Evolutionary conservation across 139 green algal genomes (phyloP).

Genomic region (Raphidocelis subcapitata): DNA sequence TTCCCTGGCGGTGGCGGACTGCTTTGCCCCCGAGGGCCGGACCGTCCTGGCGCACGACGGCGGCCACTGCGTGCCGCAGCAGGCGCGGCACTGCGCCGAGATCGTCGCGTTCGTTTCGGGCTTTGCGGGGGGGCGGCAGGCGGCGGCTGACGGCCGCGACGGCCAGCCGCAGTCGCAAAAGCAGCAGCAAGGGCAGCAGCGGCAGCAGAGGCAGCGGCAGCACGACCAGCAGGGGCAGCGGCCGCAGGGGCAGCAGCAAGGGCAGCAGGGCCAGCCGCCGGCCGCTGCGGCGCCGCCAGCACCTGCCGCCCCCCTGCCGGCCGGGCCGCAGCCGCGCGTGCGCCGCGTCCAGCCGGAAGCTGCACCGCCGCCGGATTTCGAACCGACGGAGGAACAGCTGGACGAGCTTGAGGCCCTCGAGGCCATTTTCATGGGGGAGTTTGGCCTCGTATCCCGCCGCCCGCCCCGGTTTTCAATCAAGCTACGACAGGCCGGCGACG

Average conservation of each 20-base stretch:
- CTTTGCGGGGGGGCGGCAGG: constrained; percentile 6
- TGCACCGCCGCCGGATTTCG: too few species aligned
- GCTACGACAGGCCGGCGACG: too few species aligned
- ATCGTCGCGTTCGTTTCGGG: constrained; percentile 13
- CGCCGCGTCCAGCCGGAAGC: too few species aligned
- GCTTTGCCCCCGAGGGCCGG: constrained; percentile 22
- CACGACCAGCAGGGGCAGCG: constrained; percentile 2
- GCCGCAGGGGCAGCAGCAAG: not conserved
- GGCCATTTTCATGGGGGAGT: too few species aligned
- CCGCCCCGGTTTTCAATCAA: too few species aligned
- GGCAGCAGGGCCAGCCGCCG: not conserved
- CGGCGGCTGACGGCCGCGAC: not conserved
- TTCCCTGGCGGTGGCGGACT: constrained; percentile 18
- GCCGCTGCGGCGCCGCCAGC: too few species aligned
- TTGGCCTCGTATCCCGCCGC: too few species aligned
- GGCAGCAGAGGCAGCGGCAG: not conserved
- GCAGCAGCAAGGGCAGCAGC: constrained; percentile 15
- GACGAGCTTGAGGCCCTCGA: too few species aligned
- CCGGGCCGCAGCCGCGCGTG: too few species aligned
- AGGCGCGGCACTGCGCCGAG: constrained; percentile 21
- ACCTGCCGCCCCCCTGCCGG: too few species aligned
- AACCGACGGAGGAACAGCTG: too few species aligned
- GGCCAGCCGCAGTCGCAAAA: not conserved
- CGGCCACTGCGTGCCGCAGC: constrained; percentile 48
- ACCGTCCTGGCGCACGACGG: constrained; percentile 29